A percentile compares a stretch with the other conserved stretches of the same genome.
phyloP scores from a whole-genome alignment of 768 basidiomycete species.

The Kwoniella bestiolae region DNA sequence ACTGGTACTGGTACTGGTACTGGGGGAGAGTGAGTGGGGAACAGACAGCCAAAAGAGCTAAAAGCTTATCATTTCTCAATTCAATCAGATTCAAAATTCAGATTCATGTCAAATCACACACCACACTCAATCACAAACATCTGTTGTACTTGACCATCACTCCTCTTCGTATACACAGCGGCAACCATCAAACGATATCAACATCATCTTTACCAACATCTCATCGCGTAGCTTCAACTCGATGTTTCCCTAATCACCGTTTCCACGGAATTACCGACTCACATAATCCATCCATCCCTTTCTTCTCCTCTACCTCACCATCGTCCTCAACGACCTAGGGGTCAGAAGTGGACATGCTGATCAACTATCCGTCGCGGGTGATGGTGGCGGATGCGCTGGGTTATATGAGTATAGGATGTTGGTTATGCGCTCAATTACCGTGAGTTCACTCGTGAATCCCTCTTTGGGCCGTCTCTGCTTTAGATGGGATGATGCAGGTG shows the following conservation, averaged over 20 bases:
- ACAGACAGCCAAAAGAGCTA: background rate
- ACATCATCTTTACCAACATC: background rate
- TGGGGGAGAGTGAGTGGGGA: background rate
- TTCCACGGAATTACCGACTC: background rate
- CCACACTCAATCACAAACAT: background rate
- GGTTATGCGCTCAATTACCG: constrained; percentile 55
- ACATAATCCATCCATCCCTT: background rate
- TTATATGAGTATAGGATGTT: constrained; percentile 50
- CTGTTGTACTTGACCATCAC: background rate
- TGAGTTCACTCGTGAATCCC: too few species aligned
- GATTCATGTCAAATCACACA: background rate
- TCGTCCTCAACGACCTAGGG: background rate
- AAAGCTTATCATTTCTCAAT: background rate
- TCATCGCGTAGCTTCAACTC: background rate
- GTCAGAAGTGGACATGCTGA: background rate
- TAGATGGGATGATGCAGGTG: too few species aligned
- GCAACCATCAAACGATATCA: background rate
- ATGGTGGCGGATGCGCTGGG: constrained; percentile 38
- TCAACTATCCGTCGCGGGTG: constrained; percentile 23
- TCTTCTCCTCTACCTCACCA: background rate
- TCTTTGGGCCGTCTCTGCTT: too few species aligned
- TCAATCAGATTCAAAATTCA: too few species aligned
- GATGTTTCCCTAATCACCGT: background rate
- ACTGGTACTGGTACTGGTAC: background rate
- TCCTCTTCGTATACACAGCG: background rate